Conservation (phyloP, 1,284 basidiomycete genomes). For the Malassezia psittaci region DNA sequence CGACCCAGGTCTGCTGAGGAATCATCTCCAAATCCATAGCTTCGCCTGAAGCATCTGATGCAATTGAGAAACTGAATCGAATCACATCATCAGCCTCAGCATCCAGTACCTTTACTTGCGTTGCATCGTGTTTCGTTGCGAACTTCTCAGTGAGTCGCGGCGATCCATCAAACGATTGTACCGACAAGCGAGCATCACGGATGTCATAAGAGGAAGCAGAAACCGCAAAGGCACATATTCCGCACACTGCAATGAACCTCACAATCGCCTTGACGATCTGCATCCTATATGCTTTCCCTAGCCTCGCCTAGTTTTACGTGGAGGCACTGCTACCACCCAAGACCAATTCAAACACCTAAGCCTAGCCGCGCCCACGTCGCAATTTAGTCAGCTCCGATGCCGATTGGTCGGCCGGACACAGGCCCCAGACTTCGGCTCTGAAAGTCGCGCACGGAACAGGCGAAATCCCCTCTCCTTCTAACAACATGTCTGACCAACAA, state of each 20-base stretch:
- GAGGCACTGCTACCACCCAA: too few relatives aligned
- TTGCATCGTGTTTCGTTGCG: not conserved
- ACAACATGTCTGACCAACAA: slow-evolving; percentile 20
- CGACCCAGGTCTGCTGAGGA: slow-evolving; percentile 15
- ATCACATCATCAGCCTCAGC: slow-evolving; percentile 13
- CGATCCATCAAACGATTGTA: slow-evolving; percentile 14
- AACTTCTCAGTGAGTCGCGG: slow-evolving; percentile 1
- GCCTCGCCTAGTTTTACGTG: too few relatives aligned
- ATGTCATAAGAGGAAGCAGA: slow-evolving; percentile 9
- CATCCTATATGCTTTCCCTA: not conserved
- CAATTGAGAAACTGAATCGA: slow-evolving; percentile 1
- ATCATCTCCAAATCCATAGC: not conserved
- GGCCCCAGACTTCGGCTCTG: too few relatives aligned
- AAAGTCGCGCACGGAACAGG: not conserved
- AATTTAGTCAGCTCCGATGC: not conserved
- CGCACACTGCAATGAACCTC: not conserved
- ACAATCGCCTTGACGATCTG: not conserved
- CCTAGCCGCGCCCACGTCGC: too few relatives aligned
- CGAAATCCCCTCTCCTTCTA: not conserved
- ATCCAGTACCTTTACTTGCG: not conserved
- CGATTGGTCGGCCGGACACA: too few relatives aligned
- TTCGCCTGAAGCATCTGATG: not conserved
- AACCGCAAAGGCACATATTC: not conserved
- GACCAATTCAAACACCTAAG: too few relatives aligned
- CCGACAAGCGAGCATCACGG: slow-evolving; percentile 1